Percentiles rank a stretch among this genome's conserved stretches.
These are phyloP conservation scores for Amanita polypyramis DNA, from an alignment of 768 basidiomycete genomes.

Conservation along the genomic window DNA sequence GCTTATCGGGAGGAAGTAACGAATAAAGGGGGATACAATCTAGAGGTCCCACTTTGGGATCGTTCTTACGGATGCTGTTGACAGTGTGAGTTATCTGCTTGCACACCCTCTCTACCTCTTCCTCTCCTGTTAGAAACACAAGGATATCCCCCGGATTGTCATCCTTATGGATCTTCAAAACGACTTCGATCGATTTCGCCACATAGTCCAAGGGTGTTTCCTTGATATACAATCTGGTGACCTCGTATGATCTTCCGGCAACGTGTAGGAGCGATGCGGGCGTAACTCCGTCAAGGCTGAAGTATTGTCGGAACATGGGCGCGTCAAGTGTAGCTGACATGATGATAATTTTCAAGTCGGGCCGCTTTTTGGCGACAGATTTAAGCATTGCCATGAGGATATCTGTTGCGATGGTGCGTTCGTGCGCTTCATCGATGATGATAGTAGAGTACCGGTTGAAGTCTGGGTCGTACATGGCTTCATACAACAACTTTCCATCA, in stretches of 20 bases:
- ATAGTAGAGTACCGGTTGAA: slow-evolving; percentile 83
- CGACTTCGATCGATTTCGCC: slow-evolving; percentile 82
- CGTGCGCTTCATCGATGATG: slow-evolving; percentile 90
- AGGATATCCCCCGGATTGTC: slow-evolving; percentile 80
- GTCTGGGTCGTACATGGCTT: slow-evolving; percentile 85
- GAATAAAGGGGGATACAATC: slow-evolving; percentile 82
- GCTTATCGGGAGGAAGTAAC: slow-evolving; percentile 78
- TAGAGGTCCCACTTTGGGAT: slow-evolving; percentile 65
- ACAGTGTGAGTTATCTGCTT: slow-evolving; percentile 75
- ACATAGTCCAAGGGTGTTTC: slow-evolving; percentile 83
- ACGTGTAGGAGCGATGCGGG: slow-evolving; percentile 65
- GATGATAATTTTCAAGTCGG: slow-evolving; percentile 81
- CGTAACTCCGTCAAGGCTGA: slow-evolving; percentile 29
- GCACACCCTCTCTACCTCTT: slow-evolving; percentile 88
- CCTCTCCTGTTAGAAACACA: slow-evolving; percentile 85
- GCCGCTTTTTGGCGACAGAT: slow-evolving; percentile 54
- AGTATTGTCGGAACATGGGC: slow-evolving; percentile 83
- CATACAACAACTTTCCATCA: slow-evolving; percentile 84
- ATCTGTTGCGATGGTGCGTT: slow-evolving; percentile 85
- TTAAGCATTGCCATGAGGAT: slow-evolving; percentile 89
- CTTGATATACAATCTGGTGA: slow-evolving; percentile 77
- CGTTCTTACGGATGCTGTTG: slow-evolving; percentile 53
- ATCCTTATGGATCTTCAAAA: slow-evolving; percentile 82
- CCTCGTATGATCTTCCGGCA: slow-evolving; percentile 77
- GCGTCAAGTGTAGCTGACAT: slow-evolving; percentile 92